A percentile compares a stretch with the other conserved stretches of the same genome.
Conservation (phyloP, 768 basidiomycete species). For the Mycena vulgaris region DNA sequence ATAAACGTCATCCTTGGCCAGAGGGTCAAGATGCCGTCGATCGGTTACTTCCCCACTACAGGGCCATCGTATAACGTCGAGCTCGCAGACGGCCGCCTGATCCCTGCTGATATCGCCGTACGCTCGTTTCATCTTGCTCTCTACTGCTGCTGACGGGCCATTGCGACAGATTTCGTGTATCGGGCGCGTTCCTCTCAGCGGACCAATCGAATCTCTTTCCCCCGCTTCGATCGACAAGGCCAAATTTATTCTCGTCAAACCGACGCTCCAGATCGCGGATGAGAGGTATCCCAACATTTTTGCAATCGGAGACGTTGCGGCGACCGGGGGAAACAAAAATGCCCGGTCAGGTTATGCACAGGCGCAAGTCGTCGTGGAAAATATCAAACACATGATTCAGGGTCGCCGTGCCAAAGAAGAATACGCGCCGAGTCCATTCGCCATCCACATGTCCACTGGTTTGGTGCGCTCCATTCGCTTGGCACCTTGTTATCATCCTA, state of each 20-base stretch:
- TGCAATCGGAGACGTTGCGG: conserved; percentile 65
- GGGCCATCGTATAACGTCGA: conserved; percentile 46
- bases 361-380: conserved; percentile 57
- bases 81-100: conserved; percentile 54
- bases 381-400: conserved; percentile 56
- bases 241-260: conserved; percentile 41
- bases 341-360: conserved; percentile 58
- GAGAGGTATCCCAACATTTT: conserved; percentile 56
- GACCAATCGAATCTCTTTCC: conserved; percentile 41
- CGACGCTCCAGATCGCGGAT: conserved; percentile 45
- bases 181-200: conserved; percentile 48
- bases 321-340: conserved; percentile 63
- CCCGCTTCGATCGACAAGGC: conserved; percentile 35
- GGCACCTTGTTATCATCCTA: not conserved
- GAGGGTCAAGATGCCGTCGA: conserved; percentile 48
- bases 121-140: conserved; percentile 20
- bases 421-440: conserved; percentile 52
- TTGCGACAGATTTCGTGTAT: conserved; percentile 45
- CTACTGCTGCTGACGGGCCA: not conserved
- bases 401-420: conserved; percentile 43
- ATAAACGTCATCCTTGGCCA: conserved; percentile 58
- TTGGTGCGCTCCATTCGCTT: conserved; percentile 50
- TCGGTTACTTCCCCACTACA: conserved; percentile 49
- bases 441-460: conserved; percentile 63
- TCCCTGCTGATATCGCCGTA: conserved; percentile 61